Evolutionary conservation across 176 grass and related monocot genomes (phyloP), one percentile per base, ranked within the genome.

Genomic region (Elaeis guineensis): DNA sequence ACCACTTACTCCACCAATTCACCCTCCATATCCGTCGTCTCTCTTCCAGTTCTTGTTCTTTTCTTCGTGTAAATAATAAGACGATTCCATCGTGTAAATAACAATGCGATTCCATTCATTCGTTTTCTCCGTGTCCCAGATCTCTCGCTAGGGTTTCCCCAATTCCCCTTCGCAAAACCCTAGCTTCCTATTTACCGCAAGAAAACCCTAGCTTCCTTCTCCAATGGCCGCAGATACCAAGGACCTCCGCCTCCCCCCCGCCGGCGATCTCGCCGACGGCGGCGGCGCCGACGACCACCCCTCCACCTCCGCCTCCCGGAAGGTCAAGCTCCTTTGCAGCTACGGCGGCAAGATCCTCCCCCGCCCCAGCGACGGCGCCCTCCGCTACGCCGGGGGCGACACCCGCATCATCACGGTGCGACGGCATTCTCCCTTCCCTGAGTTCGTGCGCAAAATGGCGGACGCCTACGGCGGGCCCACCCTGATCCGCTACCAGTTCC

Each of bases 341-440:
- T 76, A 85, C 3, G 92, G 92, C 44, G 92, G 92, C 5, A 83
- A 78, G 65, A 91, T 97, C 77, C 83, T 97, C 19, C 92, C 87
- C 56, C 86, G 92, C 4, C 92, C 84, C 4, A 86, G 80, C 62
- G 92, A 97, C 72, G 87, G 92, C 54, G 74, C 81, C 49, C 79
- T 97, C 73, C 83, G 92, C 12, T 97, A 88, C 79, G 88, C 74
- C 48, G 93, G 93, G 53, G 93, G 93, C 48, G 88, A 92, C 78
- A 98, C 88, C 54, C 88, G 93, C 78, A 91, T 97, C 78, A 66
- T 97, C 62, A 83, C 87, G 64, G 59, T 97, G 49, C 65, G 73
- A 52, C 87, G 81, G 14, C 73, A 78, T 26, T 70, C 80, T 35
- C 22, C 81, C 22, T 69, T 97, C 3, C 77, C 57, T 19, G 78